A percentile compares a stretch with the other conserved stretches of the same genome.
These are phyloP conservation scores for Silene coronaria DNA, from an alignment of 179 eudicot genomes.

Conservation along the genomic window DNA sequence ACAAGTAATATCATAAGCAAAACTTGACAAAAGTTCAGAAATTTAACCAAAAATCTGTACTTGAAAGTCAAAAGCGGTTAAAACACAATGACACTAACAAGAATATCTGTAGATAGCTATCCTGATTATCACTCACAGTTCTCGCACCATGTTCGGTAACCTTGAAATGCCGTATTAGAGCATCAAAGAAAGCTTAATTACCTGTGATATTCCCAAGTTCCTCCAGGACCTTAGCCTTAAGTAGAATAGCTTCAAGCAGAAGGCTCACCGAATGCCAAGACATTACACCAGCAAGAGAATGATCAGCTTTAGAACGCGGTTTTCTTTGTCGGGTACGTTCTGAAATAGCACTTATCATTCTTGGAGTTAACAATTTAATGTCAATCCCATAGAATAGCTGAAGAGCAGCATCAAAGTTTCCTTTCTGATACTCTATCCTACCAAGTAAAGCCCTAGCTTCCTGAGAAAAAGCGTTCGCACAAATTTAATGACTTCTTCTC, in stretches of 20 bases:
- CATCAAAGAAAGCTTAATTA: conserved; percentile 21
- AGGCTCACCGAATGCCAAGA: conserved; percentile 90
- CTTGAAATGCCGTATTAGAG: not conserved
- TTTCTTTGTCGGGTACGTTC: conserved; percentile 50
- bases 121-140: not conserved
- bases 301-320: conserved; percentile 43
- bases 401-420: conserved; percentile 83
- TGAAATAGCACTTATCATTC: conserved; percentile 34
- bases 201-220: conserved; percentile 70
- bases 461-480: conserved; percentile 29
- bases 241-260: conserved; percentile 78
- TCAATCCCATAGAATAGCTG: conserved; percentile 91
- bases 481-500: not conserved
- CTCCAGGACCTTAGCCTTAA: conserved; percentile 68
- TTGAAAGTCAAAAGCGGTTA: too few relatives aligned
- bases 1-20: too few relatives aligned
- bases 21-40: too few relatives aligned
- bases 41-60: too few relatives aligned
- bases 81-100: too few relatives aligned
- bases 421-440: conserved; percentile 88
- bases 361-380: conserved; percentile 44
- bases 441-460: conserved; percentile 97
- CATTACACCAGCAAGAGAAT: conserved; percentile 45
- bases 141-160: not conserved
- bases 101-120: too few relatives aligned